Conservation (phyloP, 495 filamentous ascomycete species). For the Podospora anserina region DNA sequence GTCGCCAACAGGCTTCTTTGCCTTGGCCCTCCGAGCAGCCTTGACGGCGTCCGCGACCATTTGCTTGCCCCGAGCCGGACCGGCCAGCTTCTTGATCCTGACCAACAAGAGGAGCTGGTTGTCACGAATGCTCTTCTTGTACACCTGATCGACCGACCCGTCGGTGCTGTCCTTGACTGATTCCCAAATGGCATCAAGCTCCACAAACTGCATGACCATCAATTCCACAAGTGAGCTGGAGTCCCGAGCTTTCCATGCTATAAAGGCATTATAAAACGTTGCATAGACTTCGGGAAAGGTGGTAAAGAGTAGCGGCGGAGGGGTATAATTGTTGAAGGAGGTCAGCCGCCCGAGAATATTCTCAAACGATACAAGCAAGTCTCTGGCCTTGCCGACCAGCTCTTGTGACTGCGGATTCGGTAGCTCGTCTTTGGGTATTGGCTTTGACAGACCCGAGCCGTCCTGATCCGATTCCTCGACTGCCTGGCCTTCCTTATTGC, state of each 20-base stretch:
- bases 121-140: constrained; percentile 86
- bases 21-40: constrained; percentile 67
- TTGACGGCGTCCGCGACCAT: constrained; percentile 80
- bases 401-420: constrained; percentile 64
- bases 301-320: constrained; percentile 58
- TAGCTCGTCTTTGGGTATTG: constrained; percentile 49
- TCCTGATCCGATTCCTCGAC: constrained; percentile 67
- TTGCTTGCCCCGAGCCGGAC: constrained; percentile 73
- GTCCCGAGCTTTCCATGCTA: constrained; percentile 92
- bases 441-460: constrained; percentile 41
- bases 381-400: constrained; percentile 81
- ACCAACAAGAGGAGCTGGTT: constrained; percentile 89
- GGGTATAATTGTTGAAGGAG: constrained; percentile 50
- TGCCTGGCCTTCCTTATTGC: constrained; percentile 68
- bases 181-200: constrained; percentile 93
- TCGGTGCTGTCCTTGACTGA: constrained; percentile 88
- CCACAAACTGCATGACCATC: constrained; percentile 94
- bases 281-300: constrained; percentile 68
- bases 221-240: constrained; percentile 85
- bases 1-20: constrained; percentile 68
- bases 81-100: constrained; percentile 83
- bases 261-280: constrained; percentile 85
- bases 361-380: constrained; percentile 80
- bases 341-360: constrained; percentile 61
- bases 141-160: constrained; percentile 82